These are phyloP conservation scores for Arabidopsis lyrata DNA, from an alignment of 441 rosid species.

Conservation along the genomic window DNA sequence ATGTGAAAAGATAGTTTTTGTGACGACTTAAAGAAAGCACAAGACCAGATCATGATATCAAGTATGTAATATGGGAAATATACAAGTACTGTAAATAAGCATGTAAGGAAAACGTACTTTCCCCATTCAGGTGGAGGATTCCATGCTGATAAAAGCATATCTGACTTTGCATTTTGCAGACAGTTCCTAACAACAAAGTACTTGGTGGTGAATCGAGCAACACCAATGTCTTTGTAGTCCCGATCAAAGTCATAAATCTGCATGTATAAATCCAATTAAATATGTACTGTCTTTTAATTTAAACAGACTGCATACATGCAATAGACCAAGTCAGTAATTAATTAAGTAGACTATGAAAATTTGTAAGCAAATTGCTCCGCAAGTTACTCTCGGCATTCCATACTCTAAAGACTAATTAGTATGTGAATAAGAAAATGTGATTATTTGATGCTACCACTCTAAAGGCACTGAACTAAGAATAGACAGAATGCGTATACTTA, in stretches of 20 bases:
- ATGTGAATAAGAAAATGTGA: constrained; percentile 17
- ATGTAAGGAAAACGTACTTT: constrained; percentile 60
- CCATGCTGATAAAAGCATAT: constrained; percentile 91
- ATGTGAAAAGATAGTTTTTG: too few relatives aligned
- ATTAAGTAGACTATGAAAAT: constrained; percentile 11
- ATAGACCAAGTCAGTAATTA: constrained; percentile 8
- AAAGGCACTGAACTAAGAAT: not conserved
- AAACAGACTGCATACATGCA: constrained; percentile 9
- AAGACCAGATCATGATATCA: not conserved
- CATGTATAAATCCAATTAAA: constrained; percentile 10
- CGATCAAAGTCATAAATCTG: constrained; percentile 98
- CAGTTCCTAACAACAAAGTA: constrained; percentile 83
- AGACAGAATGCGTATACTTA: constrained; percentile 44
- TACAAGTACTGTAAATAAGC: not conserved
- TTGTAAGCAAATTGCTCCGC: constrained; percentile 12
- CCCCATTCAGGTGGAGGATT: constrained; percentile 98
- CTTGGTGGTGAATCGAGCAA: constrained; percentile 87
- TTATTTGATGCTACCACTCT: constrained; percentile 6
- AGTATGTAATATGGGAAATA: not conserved
- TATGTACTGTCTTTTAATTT: constrained; percentile 13
- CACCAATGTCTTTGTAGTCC: constrained; percentile 93
- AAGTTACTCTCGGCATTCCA: constrained; percentile 17
- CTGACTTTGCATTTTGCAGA: constrained; percentile 80
- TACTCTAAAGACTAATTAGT: constrained; percentile 12
- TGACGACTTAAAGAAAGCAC: too few relatives aligned